A percentile compares a stretch with the other conserved stretches of the same genome.
These are phyloP conservation scores for Anacardium occidentale DNA, from an alignment of 345 rosid genomes.

Conservation along the genomic window DNA sequence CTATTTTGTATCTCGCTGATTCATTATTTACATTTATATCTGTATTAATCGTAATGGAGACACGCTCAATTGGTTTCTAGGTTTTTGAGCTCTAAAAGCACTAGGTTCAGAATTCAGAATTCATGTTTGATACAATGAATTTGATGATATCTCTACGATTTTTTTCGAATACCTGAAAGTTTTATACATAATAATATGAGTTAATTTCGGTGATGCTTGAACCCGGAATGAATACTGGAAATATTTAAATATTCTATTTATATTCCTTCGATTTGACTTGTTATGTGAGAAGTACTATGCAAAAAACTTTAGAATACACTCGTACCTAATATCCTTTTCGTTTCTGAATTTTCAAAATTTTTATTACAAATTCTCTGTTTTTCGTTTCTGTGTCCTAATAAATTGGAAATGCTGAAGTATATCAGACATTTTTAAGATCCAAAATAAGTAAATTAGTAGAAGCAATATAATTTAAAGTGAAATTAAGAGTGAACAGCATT, in stretches of 20 bases:
- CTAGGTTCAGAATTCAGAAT: neutral
- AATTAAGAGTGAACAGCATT: too few relatives aligned
- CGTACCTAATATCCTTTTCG: neutral
- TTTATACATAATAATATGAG: neutral
- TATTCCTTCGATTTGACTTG: neutral
- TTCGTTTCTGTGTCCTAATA: too few relatives aligned
- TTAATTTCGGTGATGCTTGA: neutral
- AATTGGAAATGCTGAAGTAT: too few relatives aligned
- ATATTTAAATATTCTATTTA: too few relatives aligned
- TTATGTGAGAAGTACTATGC: neutral
- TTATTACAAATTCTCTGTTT: too few relatives aligned
- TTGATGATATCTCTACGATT: neutral
- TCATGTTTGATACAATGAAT: neutral
- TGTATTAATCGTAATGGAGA: neutral
- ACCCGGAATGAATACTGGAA: neutral
- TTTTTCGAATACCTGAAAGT: too few relatives aligned
- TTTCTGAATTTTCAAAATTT: too few relatives aligned
- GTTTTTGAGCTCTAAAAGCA: conserved; percentile 1
- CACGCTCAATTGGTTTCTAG: neutral
- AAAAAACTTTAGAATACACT: neutral
- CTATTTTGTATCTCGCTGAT: neutral
- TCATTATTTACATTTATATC: neutral
- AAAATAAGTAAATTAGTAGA: too few relatives aligned
- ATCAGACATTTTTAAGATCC: too few relatives aligned
- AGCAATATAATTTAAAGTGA: too few relatives aligned